phyloP scores from a whole-genome alignment of 352 stramenopile genomes.

The Phytophthora cactorum region DNA sequence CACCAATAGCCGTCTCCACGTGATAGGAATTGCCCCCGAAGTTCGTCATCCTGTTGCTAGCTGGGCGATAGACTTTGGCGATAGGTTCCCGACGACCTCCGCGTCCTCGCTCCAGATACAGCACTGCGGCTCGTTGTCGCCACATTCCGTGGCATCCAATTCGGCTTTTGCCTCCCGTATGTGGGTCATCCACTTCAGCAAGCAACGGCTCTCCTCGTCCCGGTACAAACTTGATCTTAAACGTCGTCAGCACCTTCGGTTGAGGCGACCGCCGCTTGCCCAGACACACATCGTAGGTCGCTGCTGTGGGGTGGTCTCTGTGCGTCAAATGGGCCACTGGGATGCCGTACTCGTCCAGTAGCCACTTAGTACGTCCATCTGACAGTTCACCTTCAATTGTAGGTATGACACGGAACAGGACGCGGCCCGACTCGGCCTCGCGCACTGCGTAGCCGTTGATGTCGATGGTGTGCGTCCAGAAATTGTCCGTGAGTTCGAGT shows the following conservation, averaged over 20 bases:
- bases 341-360: constrained; percentile 50
- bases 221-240: constrained; percentile 43
- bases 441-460: constrained; percentile 40
- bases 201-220: constrained; percentile 39
- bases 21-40: constrained; percentile 35
- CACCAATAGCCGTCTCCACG: constrained; percentile 46
- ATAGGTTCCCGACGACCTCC: constrained; percentile 35
- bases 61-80: constrained; percentile 44
- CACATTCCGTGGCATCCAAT: constrained; percentile 45
- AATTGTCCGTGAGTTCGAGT: constrained; percentile 48
- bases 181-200: constrained; percentile 40
- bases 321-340: constrained; percentile 37
- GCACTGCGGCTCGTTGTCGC: constrained; percentile 37
- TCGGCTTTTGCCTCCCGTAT: constrained; percentile 38
- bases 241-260: constrained; percentile 36
- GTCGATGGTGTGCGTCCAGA: constrained; percentile 42
- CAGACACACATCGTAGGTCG: constrained; percentile 43
- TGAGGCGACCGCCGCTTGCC: constrained; percentile 36
- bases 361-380: constrained; percentile 42
- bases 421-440: constrained; percentile 33
- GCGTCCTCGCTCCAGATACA: constrained; percentile 41
- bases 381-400: constrained; percentile 27
- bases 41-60: constrained; percentile 25
- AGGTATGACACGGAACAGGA: constrained; percentile 42
- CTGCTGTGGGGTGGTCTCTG: constrained; percentile 15